A percentile compares a stretch with the other conserved stretches of the same genome.
These are phyloP conservation scores for Leucocoprinus sp. DNA, from an alignment of 768 basidiomycete species.

Conservation along the genomic window DNA sequence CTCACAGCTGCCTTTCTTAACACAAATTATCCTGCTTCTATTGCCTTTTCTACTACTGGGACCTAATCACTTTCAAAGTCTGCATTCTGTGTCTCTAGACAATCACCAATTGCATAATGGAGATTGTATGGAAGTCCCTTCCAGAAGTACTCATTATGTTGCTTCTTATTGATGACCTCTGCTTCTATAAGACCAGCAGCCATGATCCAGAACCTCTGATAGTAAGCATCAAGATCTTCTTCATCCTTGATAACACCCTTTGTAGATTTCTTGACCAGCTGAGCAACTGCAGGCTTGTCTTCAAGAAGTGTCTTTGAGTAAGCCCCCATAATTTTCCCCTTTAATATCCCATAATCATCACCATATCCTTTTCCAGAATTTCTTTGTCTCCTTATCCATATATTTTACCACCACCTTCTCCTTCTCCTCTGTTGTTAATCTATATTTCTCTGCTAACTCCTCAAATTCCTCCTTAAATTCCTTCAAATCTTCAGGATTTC, in stretches of 20 bases:
- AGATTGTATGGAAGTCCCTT: not conserved
- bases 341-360: conserved; percentile 10
- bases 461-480: conserved; percentile 13
- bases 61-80: not conserved
- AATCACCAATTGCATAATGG: not conserved
- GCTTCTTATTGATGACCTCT: not conserved
- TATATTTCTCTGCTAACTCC: conserved; percentile 11
- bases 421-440: conserved; percentile 10
- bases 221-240: not conserved
- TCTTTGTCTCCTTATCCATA: conserved; percentile 7
- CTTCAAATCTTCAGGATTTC: conserved; percentile 1
- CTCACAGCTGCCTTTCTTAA: not conserved
- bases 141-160: conserved; percentile 4
- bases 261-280: not conserved
- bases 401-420: conserved; percentile 10
- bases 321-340: conserved; percentile 8
- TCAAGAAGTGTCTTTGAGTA: not conserved
- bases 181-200: not conserved
- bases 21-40: not conserved
- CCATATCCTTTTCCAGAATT: conserved; percentile 12
- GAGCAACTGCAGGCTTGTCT: not conserved
- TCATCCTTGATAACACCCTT: not conserved
- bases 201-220: not conserved
- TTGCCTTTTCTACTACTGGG: not conserved
- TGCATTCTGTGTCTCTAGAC: not conserved